Conservation (phyloP, 2,329 filamentous ascomycete genomes). For the Diplodia mutila region DNA sequence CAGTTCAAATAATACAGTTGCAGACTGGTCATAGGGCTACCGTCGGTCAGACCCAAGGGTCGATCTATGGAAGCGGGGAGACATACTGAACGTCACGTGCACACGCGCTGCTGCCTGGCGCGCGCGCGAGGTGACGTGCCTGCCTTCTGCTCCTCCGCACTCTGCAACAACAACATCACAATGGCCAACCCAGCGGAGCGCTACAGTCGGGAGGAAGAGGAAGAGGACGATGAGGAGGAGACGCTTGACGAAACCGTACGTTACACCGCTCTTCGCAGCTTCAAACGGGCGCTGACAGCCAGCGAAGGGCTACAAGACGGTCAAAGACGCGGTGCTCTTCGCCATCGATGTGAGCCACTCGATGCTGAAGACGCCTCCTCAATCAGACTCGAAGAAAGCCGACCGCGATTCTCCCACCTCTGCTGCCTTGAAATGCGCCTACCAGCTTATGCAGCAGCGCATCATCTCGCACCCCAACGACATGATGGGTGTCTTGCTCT, state of each 20-base stretch:
- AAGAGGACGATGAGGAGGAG: conserved; percentile 25
- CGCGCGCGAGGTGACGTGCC: conserved; percentile 9
- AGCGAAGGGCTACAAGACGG: conserved; percentile 79
- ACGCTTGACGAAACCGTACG: conserved; percentile 24
- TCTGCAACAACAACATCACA: neutral
- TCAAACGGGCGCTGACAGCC: neutral
- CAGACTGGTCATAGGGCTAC: neutral
- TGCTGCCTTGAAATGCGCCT: conserved; percentile 91
- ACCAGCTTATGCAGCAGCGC: conserved; percentile 94
- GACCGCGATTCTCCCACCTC: conserved; percentile 77
- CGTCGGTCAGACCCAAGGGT: no score
- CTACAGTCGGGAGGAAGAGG: conserved; percentile 22
- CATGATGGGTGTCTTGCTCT: conserved; percentile 94
- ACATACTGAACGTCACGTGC: neutral
- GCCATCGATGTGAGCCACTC: conserved; percentile 88
- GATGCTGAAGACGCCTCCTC: conserved; percentile 74
- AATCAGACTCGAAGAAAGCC: conserved; percentile 68
- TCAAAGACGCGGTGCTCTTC: conserved; percentile 98
- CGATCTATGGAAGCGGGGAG: neutral
- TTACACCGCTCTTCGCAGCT: neutral
- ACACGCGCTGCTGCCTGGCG: conserved; percentile 15
- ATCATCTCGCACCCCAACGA: conserved; percentile 97
- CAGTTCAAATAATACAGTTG: neutral
- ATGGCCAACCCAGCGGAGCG: conserved; percentile 20
- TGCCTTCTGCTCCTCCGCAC: neutral